Conservation (phyloP, 176 grass and related monocot genomes). For the Chloris gayana region DNA sequence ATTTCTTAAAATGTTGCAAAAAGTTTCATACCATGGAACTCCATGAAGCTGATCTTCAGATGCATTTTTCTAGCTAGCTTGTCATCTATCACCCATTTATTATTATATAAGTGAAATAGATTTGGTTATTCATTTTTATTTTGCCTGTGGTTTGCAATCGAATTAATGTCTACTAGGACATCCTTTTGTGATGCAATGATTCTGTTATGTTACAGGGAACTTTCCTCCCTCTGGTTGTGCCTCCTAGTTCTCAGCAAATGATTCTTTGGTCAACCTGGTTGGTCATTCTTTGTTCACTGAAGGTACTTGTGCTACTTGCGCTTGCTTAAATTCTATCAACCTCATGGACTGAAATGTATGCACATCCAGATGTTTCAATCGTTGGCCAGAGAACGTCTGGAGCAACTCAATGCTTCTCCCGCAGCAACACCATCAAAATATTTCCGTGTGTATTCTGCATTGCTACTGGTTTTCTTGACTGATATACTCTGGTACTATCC, state of each 20-base stretch:
- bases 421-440: conserved; percentile 86
- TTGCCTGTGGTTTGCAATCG: conserved; percentile 18
- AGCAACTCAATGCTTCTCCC: conserved; percentile 82
- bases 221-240: conserved; percentile 90
- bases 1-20: not conserved
- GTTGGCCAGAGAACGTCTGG: conserved; percentile 91
- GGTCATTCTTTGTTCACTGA: conserved; percentile 83
- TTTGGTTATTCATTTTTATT: conserved; percentile 18
- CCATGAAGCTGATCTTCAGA: not conserved
- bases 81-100: conserved; percentile 26
- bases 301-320: conserved; percentile 63
- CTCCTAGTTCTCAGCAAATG: conserved; percentile 76
- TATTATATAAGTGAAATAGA: not conserved
- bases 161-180: conserved; percentile 5
- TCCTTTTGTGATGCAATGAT: not conserved
- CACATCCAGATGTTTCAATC: conserved; percentile 86
- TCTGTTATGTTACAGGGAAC: conserved; percentile 65
- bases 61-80: not conserved
- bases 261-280: conserved; percentile 90
- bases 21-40: not conserved
- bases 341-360: conserved; percentile 53
- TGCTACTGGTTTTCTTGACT: conserved; percentile 79
- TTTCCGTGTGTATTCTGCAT: conserved; percentile 79
- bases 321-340: conserved; percentile 38
- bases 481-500: conserved; percentile 95